Percentiles rank a stretch among this genome's conserved stretches.
These are phyloP conservation scores for Gentiana macrophylla DNA, from an alignment of 257 asterid genomes.

Conservation along the genomic window DNA sequence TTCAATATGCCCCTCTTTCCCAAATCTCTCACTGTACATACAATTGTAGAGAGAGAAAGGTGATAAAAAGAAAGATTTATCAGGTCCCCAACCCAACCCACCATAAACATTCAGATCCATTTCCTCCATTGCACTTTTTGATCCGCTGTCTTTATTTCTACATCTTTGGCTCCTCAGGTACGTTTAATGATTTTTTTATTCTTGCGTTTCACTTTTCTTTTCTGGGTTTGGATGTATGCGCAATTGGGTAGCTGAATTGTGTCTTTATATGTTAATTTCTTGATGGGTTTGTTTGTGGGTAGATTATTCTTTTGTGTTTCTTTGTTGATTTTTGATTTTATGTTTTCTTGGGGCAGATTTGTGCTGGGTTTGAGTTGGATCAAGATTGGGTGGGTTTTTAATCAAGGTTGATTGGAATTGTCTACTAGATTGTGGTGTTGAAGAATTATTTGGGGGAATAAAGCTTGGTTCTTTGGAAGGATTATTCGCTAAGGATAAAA, in stretches of 20 bases:
- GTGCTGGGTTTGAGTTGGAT: slow-evolving; percentile 9
- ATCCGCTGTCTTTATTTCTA: slow-evolving; percentile 10
- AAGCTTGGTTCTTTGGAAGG: background rate
- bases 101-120: slow-evolving; percentile 1
- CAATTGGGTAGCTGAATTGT: slow-evolving; percentile 4
- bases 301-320: background rate
- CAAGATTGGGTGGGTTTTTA: slow-evolving; percentile 8
- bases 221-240: background rate
- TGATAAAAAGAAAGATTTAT: background rate
- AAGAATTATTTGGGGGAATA: background rate
- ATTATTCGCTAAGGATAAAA: background rate
- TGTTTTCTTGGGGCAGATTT: slow-evolving; percentile 12
- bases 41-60: slow-evolving; percentile 2
- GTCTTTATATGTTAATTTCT: too few relatives aligned
- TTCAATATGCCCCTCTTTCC: too few relatives aligned
- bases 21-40: background rate
- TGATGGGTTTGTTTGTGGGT: background rate
- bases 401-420: background rate
- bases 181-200: background rate
- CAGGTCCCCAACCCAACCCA: too few relatives aligned
- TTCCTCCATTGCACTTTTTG: background rate
- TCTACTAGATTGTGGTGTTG: background rate
- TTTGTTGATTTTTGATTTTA: background rate
- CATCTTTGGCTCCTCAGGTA: slow-evolving; percentile 17
- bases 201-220: background rate